Conservation (phyloP, 306 rosid species). For the Cucurbita pepo region DNA sequence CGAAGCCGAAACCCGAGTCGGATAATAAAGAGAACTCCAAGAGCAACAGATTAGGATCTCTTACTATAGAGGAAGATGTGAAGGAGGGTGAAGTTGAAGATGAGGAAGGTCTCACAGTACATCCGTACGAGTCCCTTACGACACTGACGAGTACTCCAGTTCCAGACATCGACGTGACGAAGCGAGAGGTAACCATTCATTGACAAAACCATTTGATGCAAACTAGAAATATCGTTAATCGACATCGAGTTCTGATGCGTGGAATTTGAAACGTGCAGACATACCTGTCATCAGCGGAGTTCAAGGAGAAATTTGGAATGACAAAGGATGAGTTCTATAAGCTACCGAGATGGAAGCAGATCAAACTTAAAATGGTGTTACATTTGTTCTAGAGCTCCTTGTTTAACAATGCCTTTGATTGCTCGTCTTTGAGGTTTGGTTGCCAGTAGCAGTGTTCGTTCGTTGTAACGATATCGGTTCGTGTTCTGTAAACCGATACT, state of each 20-base stretch:
- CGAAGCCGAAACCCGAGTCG: constrained; percentile 24
- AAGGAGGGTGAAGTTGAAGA: constrained; percentile 84
- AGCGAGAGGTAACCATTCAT: constrained; percentile 60
- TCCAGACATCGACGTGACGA: constrained; percentile 65
- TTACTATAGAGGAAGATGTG: constrained; percentile 60
- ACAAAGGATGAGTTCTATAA: constrained; percentile 53
- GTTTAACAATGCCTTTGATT: constrained; percentile 7
- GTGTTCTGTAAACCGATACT: background rate
- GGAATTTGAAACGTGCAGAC: constrained; percentile 38
- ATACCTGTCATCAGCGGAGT: constrained; percentile 66
- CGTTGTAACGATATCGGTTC: constrained; percentile 16
- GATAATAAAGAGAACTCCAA: constrained; percentile 36
- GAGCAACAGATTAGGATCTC: constrained; percentile 46
- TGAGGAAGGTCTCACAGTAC: constrained; percentile 52
- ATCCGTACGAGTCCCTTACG: constrained; percentile 59
- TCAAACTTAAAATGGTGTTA: constrained; percentile 80
- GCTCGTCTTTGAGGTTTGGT: constrained; percentile 25
- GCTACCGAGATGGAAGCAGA: constrained; percentile 98
- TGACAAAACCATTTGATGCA: background rate
- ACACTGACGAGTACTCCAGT: constrained; percentile 43
- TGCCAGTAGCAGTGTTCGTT: constrained; percentile 35
- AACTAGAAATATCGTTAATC: background rate
- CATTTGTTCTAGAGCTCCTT: constrained; percentile 50
- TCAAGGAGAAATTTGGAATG: constrained; percentile 69
- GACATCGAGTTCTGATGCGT: constrained; percentile 12